A percentile compares a stretch with the other conserved stretches of the same genome.
Evolutionary conservation across 129 eudicot genomes (phyloP).

Genomic region (Flaveria robusta): DNA sequence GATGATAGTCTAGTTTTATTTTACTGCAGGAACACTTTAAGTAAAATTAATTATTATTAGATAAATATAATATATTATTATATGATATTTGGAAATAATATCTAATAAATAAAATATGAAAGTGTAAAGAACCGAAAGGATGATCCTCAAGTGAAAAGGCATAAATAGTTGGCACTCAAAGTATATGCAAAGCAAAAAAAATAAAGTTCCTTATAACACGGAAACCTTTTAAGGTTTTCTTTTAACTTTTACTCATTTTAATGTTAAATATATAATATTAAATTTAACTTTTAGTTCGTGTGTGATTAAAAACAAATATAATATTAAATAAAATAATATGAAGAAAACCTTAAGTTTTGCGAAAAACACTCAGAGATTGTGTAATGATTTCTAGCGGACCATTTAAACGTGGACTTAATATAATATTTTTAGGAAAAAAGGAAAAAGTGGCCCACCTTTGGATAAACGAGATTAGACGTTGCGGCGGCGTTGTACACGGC

Average conservation of each 20-base stretch:
- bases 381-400: background rate
- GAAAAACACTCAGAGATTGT: background rate
- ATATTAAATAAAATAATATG: background rate
- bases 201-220: slow-evolving; percentile 23
- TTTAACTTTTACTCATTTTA: background rate
- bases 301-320: background rate
- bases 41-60: too few species aligned
- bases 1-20: too few species aligned
- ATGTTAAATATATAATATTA: too few species aligned
- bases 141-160: slow-evolving; percentile 32
- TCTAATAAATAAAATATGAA: background rate
- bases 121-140: slow-evolving; percentile 7
- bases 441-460: too few species aligned
- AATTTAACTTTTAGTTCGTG: background rate
- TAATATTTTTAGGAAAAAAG: too few species aligned
- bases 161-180: slow-evolving; percentile 7
- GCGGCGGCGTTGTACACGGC: too few species aligned
- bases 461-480: too few species aligned
- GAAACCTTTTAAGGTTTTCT: slow-evolving; percentile 12
- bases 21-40: too few species aligned
- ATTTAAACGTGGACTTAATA: too few species aligned
- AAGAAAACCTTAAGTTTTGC: background rate
- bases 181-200: slow-evolving; percentile 27
- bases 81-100: too few species aligned
- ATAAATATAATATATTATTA: too few species aligned